Conservation (phyloP, 2,329 filamentous ascomycete species). For the Zasmidium cellare region DNA sequence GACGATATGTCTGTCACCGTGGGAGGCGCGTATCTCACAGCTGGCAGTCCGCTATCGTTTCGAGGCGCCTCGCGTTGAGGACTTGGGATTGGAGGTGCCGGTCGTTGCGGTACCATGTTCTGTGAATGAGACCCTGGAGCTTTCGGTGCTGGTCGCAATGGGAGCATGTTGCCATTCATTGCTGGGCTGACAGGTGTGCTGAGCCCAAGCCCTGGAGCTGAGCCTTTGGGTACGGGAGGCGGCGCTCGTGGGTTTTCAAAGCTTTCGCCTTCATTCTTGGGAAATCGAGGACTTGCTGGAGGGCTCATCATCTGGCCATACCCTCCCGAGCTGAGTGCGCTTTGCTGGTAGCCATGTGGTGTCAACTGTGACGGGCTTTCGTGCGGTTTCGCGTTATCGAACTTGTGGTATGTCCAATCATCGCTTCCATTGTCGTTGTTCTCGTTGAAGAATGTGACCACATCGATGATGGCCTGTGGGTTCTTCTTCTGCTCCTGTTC, state of each 20-base stretch:
- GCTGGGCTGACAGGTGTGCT: constrained; percentile 44
- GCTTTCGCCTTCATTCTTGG: constrained; percentile 84
- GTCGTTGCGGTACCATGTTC: constrained; percentile 48
- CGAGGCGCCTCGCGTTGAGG: constrained; percentile 30
- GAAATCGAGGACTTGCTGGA: constrained; percentile 82
- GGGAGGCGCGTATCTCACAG: constrained; percentile 45
- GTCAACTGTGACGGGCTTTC: constrained; percentile 43
- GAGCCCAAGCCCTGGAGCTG: constrained; percentile 40
- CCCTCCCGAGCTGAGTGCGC: constrained; percentile 41
- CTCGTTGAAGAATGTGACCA: constrained; percentile 96
- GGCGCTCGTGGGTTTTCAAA: constrained; percentile 96
- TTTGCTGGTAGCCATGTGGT: constrained; percentile 22
- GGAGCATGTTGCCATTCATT: constrained; percentile 59
- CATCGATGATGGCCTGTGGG: constrained; percentile 91
- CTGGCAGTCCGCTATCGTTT: constrained; percentile 41
- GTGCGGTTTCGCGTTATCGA: constrained; percentile 76
- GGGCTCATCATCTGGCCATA: constrained; percentile 68
- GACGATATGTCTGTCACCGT: constrained; percentile 39
- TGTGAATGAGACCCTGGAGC: constrained; percentile 62
- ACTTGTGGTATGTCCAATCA: constrained; percentile 92
- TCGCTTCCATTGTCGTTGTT: constrained; percentile 76
- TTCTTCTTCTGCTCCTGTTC: constrained; percentile 95
- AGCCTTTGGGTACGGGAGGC: constrained; percentile 72
- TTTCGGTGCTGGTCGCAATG: constrained; percentile 77
- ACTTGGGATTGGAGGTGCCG: constrained; percentile 50